phyloP scores from a whole-genome alignment of 352 stramenopile genomes.

The Phytopythium aichiense region DNA sequence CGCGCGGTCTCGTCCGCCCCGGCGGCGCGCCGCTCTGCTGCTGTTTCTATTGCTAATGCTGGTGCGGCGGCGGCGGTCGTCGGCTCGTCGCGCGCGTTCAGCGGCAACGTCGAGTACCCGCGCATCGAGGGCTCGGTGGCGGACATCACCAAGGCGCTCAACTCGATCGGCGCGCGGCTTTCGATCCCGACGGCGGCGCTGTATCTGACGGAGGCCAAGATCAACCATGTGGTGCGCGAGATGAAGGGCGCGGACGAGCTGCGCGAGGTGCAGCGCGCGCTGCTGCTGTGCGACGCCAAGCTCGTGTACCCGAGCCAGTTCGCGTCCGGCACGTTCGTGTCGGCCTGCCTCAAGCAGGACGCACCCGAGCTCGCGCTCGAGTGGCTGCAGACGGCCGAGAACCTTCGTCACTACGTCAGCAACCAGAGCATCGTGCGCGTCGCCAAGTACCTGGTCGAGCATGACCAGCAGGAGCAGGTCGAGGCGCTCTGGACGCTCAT shows the following conservation, averaged over 20 bases:
- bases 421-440: constrained; percentile 77
- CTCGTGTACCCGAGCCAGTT: constrained; percentile 67
- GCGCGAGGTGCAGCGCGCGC: constrained; percentile 55
- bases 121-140: constrained; percentile 69
- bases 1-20: not conserved
- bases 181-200: constrained; percentile 75
- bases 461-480: constrained; percentile 51
- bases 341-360: constrained; percentile 56
- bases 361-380: constrained; percentile 59
- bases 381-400: constrained; percentile 63
- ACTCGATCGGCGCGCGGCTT: constrained; percentile 62
- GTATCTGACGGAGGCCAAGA: constrained; percentile 80
- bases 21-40: constrained; percentile 1
- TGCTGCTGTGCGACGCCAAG: constrained; percentile 78
- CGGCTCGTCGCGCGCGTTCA: constrained; percentile 45
- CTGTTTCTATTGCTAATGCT: not conserved
- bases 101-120: constrained; percentile 80
- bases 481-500: constrained; percentile 61
- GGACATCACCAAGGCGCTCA: constrained; percentile 68
- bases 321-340: constrained; percentile 59
- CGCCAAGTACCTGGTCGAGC: constrained; percentile 52
- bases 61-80: not conserved
- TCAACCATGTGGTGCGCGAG: constrained; percentile 79
- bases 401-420: constrained; percentile 72
- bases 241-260: constrained; percentile 76